phyloP scores from a whole-genome alignment of 1,284 basidiomycete genomes.

The Leccinum subfulvum region DNA sequence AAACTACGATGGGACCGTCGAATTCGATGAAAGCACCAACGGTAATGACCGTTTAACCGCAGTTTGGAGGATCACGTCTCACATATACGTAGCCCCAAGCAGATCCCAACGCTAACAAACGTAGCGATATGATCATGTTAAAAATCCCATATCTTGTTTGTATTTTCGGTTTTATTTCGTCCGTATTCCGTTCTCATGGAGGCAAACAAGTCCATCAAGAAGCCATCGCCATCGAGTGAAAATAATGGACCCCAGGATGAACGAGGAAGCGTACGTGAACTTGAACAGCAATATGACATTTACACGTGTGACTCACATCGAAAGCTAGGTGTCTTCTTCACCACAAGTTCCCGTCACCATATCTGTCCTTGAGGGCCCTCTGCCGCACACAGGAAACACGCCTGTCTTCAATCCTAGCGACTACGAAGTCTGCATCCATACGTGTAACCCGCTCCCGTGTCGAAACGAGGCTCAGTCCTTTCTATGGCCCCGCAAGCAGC shows the following conservation, averaged over 20 bases:
- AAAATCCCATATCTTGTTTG: constrained; percentile 29
- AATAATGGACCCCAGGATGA: constrained; percentile 1
- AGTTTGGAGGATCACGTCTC: constrained; percentile 7
- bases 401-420: constrained; percentile 10
- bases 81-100: constrained; percentile 11
- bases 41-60: constrained; percentile 12
- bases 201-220: constrained; percentile 16
- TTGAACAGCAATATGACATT: not conserved
- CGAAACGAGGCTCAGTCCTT: constrained; percentile 33
- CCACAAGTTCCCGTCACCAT: constrained; percentile 1
- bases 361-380: constrained; percentile 6
- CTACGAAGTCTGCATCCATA: constrained; percentile 31
- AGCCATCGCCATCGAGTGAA: constrained; percentile 3
- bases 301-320: not conserved
- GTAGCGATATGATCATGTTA: constrained; percentile 24
- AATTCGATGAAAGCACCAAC: constrained; percentile 1
- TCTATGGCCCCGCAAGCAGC: constrained; percentile 24
- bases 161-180: not conserved
- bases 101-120: constrained; percentile 16
- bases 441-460: constrained; percentile 25
- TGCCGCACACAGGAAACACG: constrained; percentile 1
- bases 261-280: constrained; percentile 17
- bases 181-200: constrained; percentile 7
- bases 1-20: not conserved
- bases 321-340: constrained; percentile 1